phyloP scores from a whole-genome alignment of 2,329 filamentous ascomycete species.

The Xylaria arbuscula region DNA sequence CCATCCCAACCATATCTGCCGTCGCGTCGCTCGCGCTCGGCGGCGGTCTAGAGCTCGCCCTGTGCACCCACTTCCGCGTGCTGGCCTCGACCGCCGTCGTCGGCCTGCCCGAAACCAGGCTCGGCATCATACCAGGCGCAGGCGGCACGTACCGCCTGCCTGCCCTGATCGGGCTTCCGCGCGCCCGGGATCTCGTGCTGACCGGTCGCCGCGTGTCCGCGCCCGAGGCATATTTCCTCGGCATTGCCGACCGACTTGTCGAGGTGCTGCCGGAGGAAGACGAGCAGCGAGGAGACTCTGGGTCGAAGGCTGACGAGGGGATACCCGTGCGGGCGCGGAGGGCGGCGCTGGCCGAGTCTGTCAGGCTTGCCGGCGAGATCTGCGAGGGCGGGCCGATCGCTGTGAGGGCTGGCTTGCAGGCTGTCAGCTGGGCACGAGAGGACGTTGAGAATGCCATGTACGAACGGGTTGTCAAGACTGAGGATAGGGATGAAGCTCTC shows the following conservation, averaged over 20 bases:
- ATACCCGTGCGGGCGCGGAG: conserved; percentile 70
- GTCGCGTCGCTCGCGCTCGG: conserved; percentile 88
- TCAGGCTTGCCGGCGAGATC: conserved; percentile 83
- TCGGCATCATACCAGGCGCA: conserved; percentile 94
- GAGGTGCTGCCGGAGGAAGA: conserved; percentile 75
- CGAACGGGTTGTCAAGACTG: conserved; percentile 81
- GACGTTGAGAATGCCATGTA: conserved; percentile 90
- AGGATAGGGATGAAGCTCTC: conserved; percentile 89
- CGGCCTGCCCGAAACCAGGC: conserved; percentile 84
- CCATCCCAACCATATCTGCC: conserved; percentile 89
- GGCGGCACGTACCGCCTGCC: conserved; percentile 92
- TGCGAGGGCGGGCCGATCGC: conserved; percentile 91
- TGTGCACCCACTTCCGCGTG: conserved; percentile 89
- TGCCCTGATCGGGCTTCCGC: conserved; percentile 78
- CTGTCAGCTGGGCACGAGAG: conserved; percentile 78
- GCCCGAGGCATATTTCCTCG: conserved; percentile 89
- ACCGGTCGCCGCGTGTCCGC: conserved; percentile 88
- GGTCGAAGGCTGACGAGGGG: conserved; percentile 50
- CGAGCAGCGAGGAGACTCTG: conserved; percentile 52
- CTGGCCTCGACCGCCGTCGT: conserved; percentile 82
- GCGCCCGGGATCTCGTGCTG: conserved; percentile 90
- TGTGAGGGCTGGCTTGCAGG: conserved; percentile 80
- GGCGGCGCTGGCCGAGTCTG: conserved; percentile 78
- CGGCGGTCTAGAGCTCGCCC: conserved; percentile 91
- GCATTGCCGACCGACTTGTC: conserved; percentile 89